Base-by-base conservation (phyloP, 768 basidiomycete genomes). In the Sporobolomyces roseus region DNA sequence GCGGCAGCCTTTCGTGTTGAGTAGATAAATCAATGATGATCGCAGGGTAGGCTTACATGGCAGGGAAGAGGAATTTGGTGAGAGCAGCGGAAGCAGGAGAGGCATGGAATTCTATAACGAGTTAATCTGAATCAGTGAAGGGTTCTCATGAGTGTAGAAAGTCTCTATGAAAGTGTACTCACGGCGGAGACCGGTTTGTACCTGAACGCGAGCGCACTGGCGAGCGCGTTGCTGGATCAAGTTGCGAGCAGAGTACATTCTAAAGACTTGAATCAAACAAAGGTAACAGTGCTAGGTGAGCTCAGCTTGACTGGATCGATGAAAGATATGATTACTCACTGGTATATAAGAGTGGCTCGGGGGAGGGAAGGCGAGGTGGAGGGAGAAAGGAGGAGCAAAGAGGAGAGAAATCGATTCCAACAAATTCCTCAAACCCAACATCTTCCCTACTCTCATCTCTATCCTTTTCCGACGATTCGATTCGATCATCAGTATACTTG, bases 41-140 rank as follows among this genome's bases (percentile, higher is more conserved):
- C 9, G 23, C 25, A n/a, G 10, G 41, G 17, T n/a, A 49, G n/a
- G n/a, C 68, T 43, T 13, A 69, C 71, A 73, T 73, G 64, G 71
- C 71, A 13, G 71, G 71, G 63, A 73, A 65, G 46, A 61, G 63
- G 71, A 73, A 73, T 67, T 73, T 73, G 50, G 64, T 35, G 33
- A 73, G 71, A 4, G 71, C 71, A 12, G 53, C 53, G 1, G 59
- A 43, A 25, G 52, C 23, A 10, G 61, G 64, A 32, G 69, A 45
- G 19, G 69, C 58, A 25, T 71, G 69, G 61, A 71, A 63, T 36
- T 71, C 69, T 71, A n/a, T n/a, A 55, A 29, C 8, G n/a, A 46
- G 12, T 7, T 10, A 13, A 25, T 32, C 16, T 1, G 48, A 62
- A 17, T 0, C 33, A 46, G 52, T n/a, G 45, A 21, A 19, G 49